Evolutionary conservation across 768 basidiomycete genomes (phyloP).

Genomic region (Tylopilus felleus): DNA sequence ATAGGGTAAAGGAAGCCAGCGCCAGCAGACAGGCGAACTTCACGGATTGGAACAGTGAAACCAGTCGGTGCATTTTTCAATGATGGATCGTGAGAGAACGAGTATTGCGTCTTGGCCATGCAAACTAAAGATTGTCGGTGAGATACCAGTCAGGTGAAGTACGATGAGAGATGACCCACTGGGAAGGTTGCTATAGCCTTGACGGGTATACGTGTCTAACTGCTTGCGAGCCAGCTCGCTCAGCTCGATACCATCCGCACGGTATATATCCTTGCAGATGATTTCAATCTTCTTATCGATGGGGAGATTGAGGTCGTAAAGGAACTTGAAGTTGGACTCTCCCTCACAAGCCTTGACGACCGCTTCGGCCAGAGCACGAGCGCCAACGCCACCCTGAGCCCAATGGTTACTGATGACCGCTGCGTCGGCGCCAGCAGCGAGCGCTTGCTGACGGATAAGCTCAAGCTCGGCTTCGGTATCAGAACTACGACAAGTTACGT

Average conservation of each 20-base stretch:
- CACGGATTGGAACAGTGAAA: conserved; percentile 89
- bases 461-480: conserved; percentile 89
- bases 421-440: conserved; percentile 87
- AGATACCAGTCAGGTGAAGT: conserved; percentile 3
- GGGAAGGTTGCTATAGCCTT: conserved; percentile 77
- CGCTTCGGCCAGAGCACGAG: conserved; percentile 87
- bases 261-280: conserved; percentile 90
- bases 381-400: conserved; percentile 93
- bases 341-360: conserved; percentile 83
- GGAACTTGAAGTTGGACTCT: conserved; percentile 84
- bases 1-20: conserved; percentile 96
- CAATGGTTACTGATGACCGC: conserved; percentile 97
- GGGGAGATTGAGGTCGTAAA: conserved; percentile 81
- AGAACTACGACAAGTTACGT: conserved; percentile 45
- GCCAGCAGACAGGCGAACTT: conserved; percentile 84
- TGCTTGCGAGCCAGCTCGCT: conserved; percentile 83
- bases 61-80: conserved; percentile 89
- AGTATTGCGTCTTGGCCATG: conserved; percentile 98
- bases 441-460: conserved; percentile 75
- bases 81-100: conserved; percentile 92
- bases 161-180: conserved; percentile 46
- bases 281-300: conserved; percentile 86
- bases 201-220: conserved; percentile 86
- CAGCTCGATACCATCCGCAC: conserved; percentile 86
- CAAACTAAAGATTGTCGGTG: conserved; percentile 56